Percentiles rank a stretch among this genome's conserved stretches.
phyloP scores from a whole-genome alignment of 2,329 filamentous ascomycete genomes.

The Scedosporium apiospermum region DNA sequence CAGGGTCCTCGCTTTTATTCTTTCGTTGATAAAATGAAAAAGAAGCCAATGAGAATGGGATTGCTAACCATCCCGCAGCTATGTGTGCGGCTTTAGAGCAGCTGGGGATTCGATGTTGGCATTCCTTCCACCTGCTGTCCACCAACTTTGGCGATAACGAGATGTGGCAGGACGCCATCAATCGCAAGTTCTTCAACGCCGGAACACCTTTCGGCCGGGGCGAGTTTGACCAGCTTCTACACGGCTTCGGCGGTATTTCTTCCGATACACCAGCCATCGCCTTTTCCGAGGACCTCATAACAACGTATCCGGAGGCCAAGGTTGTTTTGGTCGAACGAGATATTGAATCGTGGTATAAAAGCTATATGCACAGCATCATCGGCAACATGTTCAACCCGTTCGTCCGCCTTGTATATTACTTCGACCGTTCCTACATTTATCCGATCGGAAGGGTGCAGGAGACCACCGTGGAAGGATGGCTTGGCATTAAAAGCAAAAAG shows the following conservation, averaged over 20 bases:
- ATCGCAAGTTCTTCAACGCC: slow-evolving; percentile 12
- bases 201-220: slow-evolving; percentile 10
- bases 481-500: slow-evolving; percentile 1
- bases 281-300: slow-evolving; percentile 23
- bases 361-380: slow-evolving; percentile 7
- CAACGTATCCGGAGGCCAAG: slow-evolving; percentile 31
- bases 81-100: slow-evolving; percentile 12
- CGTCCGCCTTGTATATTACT: neutral
- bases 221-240: slow-evolving; percentile 13
- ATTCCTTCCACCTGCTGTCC: slow-evolving; percentile 11
- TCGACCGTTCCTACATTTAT: slow-evolving; percentile 8
- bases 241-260: slow-evolving; percentile 22
- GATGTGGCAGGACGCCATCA: slow-evolving; percentile 14
- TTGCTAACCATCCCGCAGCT: neutral
- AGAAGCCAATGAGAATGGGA: neutral
- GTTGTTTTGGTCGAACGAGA: slow-evolving; percentile 25
- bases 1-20: too few relatives aligned
- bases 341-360: slow-evolving; percentile 18
- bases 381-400: slow-evolving; percentile 6
- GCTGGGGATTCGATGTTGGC: slow-evolving; percentile 13
- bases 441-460: slow-evolving; percentile 7
- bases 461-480: neutral
- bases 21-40: too few relatives aligned
- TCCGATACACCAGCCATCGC: slow-evolving; percentile 26
- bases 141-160: slow-evolving; percentile 13